Conservation (phyloP, 345 rosid species). For the Aethionema arabicum region DNA sequence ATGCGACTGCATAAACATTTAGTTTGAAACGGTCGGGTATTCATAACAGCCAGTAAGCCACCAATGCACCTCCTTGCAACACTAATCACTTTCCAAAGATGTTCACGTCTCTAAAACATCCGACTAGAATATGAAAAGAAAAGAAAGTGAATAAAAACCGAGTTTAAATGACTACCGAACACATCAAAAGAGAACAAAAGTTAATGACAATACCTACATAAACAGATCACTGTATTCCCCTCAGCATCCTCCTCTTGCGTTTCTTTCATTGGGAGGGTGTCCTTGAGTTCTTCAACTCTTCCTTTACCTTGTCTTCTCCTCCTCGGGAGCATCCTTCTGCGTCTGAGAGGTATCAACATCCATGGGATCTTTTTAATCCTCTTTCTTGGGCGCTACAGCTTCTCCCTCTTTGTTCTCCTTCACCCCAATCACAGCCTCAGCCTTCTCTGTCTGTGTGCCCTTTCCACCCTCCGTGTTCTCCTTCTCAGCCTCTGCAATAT, state of each 20-base stretch:
- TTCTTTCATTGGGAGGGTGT: conserved; percentile 20
- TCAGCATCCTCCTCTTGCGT: conserved; percentile 19
- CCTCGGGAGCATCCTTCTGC: background rate
- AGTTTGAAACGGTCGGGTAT: too few species aligned
- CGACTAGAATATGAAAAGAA: too few species aligned
- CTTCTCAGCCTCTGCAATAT: conserved; percentile 6
- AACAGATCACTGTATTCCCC: conserved; percentile 26
- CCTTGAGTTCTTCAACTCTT: conserved; percentile 21
- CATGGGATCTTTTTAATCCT: conserved; percentile 1
- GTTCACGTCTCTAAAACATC: too few species aligned
- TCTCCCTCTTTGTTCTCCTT: conserved; percentile 25
- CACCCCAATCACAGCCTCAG: conserved; percentile 5
- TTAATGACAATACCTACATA: conserved; percentile 26
- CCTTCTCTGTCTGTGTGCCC: background rate
- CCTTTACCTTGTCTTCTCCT: conserved; percentile 25
- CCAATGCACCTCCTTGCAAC: too few species aligned
- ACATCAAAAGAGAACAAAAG: conserved; percentile 9
- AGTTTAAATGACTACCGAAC: background rate
- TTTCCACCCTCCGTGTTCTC: conserved; percentile 17
- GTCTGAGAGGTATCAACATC: conserved; percentile 18
- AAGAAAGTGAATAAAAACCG: too few species aligned
- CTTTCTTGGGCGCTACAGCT: conserved; percentile 20
- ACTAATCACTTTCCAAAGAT: background rate
- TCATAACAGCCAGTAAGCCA: too few species aligned
- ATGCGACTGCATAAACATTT: too few species aligned